Evolutionary conservation across 2,329 filamentous ascomycete genomes (phyloP), one percentile per base, ranked within the genome.

Genomic region (Byssochlamys sp.): DNA sequence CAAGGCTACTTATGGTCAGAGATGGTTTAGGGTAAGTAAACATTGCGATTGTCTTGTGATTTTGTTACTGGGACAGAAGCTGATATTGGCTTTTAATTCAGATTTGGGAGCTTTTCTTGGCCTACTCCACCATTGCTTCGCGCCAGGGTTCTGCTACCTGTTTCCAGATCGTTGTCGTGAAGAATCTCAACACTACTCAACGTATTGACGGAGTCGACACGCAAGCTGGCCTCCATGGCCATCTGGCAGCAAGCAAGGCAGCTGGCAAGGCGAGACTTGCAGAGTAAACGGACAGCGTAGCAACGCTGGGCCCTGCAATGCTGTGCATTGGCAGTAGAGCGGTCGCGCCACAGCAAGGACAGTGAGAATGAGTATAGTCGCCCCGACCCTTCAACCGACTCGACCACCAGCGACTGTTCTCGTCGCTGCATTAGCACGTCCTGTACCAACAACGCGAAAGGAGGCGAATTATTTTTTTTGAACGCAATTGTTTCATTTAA

Each of bases 91-190:
- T 19, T 19, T 7, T 50, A 26, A 58, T 19, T 45, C n/a, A 89
- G 85, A 94, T 94, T 71, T 95, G 90, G 90, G 89, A 95, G 71
- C 90, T 85, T 76, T 95, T 95, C 84, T 83, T 95, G 60, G 89
- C 89, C 62, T 91, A 85, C 73, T 90, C 88, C 24, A 89, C 86
- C 70, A 95, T 95, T 72, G 84, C 84, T 68, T 90, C 90, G 26
- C 86, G 90, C 70, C 90, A 95, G 75, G 90, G 90, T 64, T 81
- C 82, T 65, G 90, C 90, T 57, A 90, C 89, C 31, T 94, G 90
- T 81, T 95, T 85, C 80, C 90, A 95, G 78, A 88, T 95, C 67
- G 85, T 86, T n/a, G 78, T 90, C 59, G 88, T 92, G 73, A 95
- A 95, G 84, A 95, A 95, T 78, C 81, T 95, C 75, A 95, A 95